phyloP scores from a whole-genome alignment of 169 alveolate genomes.

The Hepatocystis sp. region DNA sequence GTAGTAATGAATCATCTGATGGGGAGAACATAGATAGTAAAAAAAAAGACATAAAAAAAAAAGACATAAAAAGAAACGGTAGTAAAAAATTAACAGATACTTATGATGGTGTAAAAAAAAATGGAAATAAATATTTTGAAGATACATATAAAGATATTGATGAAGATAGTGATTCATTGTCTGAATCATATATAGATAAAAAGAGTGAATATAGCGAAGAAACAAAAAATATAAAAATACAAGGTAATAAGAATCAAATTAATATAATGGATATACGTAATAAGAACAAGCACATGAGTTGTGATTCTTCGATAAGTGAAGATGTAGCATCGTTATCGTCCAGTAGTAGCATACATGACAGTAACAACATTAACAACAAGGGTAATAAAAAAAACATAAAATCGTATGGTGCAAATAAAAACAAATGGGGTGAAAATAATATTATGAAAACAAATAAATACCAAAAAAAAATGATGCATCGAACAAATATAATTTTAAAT shows the following conservation, averaged over 20 bases:
- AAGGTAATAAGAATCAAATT: too few species aligned
- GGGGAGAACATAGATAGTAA: too few species aligned
- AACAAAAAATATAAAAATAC: too few species aligned
- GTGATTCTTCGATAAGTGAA: too few species aligned
- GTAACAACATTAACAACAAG: not conserved
- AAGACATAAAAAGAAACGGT: not conserved
- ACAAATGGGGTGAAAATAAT: not conserved
- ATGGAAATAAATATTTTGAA: not conserved
- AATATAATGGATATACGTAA: too few species aligned
- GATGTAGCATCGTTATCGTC: too few species aligned
- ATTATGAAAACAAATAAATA: not conserved
- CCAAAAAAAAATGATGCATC: not conserved
- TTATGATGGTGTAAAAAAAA: not conserved
- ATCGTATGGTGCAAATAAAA: not conserved
- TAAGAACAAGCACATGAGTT: too few species aligned
- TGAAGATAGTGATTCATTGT: too few species aligned
- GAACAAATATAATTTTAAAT: not conserved
- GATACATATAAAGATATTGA: not conserved
- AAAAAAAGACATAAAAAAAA: not conserved
- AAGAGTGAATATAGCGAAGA: too few species aligned
- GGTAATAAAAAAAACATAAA: not conserved
- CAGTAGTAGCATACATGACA: too few species aligned
- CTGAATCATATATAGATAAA: too few species aligned
- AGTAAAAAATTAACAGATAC: not conserved
- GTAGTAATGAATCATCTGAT: slow-evolving; percentile 43